A percentile compares a stretch with the other conserved stretches of the same genome.
These are phyloP conservation scores for Neofusicoccum umdonicola DNA, from an alignment of 2,329 filamentous ascomycete species.

Conservation along the genomic window DNA sequence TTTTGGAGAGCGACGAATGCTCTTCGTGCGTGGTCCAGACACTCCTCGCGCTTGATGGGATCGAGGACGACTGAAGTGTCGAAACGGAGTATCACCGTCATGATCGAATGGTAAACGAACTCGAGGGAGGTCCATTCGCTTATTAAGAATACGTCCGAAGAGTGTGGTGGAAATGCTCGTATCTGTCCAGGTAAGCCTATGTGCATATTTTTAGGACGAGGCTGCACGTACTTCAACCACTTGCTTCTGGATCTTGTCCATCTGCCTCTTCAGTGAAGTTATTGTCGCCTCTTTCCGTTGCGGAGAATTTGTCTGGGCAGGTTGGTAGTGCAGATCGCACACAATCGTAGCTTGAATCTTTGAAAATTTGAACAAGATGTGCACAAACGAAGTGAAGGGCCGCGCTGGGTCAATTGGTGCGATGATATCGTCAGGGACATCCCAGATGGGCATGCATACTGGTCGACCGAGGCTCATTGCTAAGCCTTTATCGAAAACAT, in stretches of 20 bases:
- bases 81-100: constrained; percentile 32
- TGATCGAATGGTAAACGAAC: constrained; percentile 33
- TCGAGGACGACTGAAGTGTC: constrained; percentile 31
- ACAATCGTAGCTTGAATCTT: constrained; percentile 30
- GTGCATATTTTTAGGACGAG: not conserved
- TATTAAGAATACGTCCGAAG: constrained; percentile 23
- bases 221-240: constrained; percentile 24
- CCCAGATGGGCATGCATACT: constrained; percentile 28
- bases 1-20: constrained; percentile 30
- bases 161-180: constrained; percentile 3
- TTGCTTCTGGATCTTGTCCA: constrained; percentile 24
- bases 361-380: constrained; percentile 28
- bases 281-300: constrained; percentile 17
- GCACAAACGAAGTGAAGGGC: constrained; percentile 26
- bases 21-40: constrained; percentile 30
- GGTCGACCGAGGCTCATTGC: constrained; percentile 32
- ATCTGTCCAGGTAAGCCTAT: constrained; percentile 26
- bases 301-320: constrained; percentile 25
- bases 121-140: constrained; percentile 34
- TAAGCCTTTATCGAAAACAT: constrained; percentile 33
- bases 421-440: constrained; percentile 27
- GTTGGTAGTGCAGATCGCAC: constrained; percentile 14
- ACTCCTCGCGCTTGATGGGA: constrained; percentile 30
- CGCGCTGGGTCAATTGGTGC: constrained; percentile 25
- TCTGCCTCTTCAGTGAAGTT: constrained; percentile 23